phyloP scores from a whole-genome alignment of 768 basidiomycete genomes.

The Boletus rubroflammeus region DNA sequence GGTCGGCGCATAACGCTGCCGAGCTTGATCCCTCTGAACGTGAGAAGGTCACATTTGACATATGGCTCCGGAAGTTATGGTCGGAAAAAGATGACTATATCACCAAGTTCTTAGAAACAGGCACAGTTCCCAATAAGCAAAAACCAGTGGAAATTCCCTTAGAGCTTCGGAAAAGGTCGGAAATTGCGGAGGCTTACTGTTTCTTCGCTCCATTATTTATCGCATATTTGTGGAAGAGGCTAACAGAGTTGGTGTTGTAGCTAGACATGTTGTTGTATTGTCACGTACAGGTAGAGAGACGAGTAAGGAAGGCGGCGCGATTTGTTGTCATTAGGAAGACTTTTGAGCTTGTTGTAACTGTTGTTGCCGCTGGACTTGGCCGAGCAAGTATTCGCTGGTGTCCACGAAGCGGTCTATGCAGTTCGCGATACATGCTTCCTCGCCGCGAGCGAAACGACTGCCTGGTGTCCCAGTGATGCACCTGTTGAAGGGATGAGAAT shows the following conservation, averaged over 20 bases:
- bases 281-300: slow-evolving; percentile 3
- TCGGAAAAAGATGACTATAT: slow-evolving; percentile 78
- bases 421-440: slow-evolving; percentile 80
- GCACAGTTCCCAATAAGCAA: slow-evolving; percentile 38
- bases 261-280: slow-evolving; percentile 11
- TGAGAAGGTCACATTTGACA: slow-evolving; percentile 69
- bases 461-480: slow-evolving; percentile 80
- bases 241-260: slow-evolving; percentile 25
- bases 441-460: slow-evolving; percentile 71
- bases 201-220: slow-evolving; percentile 61
- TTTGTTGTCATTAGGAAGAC: not conserved
- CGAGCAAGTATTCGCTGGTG: slow-evolving; percentile 77
- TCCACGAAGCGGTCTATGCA: slow-evolving; percentile 94
- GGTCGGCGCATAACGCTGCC: slow-evolving; percentile 28
- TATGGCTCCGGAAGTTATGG: slow-evolving; percentile 84
- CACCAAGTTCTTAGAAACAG: slow-evolving; percentile 56
- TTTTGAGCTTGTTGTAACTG: slow-evolving; percentile 42
- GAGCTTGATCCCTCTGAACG: slow-evolving; percentile 51
- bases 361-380: slow-evolving; percentile 50
- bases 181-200: slow-evolving; percentile 65
- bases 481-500: slow-evolving; percentile 38
- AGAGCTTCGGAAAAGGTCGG: slow-evolving; percentile 48
- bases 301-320: not conserved
- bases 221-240: slow-evolving; percentile 46
- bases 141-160: slow-evolving; percentile 54